These are phyloP conservation scores for Pleurotus platypus DNA, from an alignment of 768 basidiomycete genomes.

Conservation along the genomic window DNA sequence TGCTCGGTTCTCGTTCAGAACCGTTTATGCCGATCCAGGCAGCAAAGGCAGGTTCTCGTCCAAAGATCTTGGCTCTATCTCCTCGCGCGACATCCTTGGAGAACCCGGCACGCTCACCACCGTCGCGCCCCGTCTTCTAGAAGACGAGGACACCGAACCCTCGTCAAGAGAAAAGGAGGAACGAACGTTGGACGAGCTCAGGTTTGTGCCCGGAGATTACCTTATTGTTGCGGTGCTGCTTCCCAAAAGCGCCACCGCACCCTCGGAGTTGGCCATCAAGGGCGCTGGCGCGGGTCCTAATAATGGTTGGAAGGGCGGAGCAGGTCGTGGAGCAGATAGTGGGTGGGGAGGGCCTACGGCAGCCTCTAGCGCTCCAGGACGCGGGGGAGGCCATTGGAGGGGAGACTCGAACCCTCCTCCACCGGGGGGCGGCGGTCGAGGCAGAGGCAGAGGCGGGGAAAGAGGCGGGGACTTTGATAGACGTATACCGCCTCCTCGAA, in stretches of 20 bases:
- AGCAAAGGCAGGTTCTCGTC: slow-evolving; percentile 68
- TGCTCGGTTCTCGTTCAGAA: slow-evolving; percentile 77
- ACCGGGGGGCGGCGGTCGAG: slow-evolving; percentile 38
- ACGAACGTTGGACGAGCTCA: slow-evolving; percentile 72
- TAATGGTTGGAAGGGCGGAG: slow-evolving; percentile 29
- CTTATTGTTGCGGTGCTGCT: slow-evolving; percentile 69
- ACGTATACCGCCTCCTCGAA: slow-evolving; percentile 48
- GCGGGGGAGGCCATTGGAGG: slow-evolving; percentile 73
- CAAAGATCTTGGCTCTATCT: slow-evolving; percentile 80
- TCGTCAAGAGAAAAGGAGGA: slow-evolving; percentile 56
- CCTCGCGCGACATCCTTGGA: slow-evolving; percentile 81
- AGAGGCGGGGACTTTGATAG: slow-evolving; percentile 32
- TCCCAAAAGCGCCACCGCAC: slow-evolving; percentile 59
- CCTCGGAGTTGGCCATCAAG: slow-evolving; percentile 52
- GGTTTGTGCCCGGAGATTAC: slow-evolving; percentile 80
- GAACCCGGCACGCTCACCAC: slow-evolving; percentile 63
- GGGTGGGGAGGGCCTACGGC: slow-evolving; percentile 44
- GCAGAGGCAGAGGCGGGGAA: too few relatives aligned
- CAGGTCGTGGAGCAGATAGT: slow-evolving; percentile 36
- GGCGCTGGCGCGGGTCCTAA: slow-evolving; percentile 33
- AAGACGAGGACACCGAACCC: slow-evolving; percentile 37
- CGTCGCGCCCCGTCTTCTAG: slow-evolving; percentile 58
- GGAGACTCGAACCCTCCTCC: slow-evolving; percentile 57
- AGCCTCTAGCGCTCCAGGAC: slow-evolving; percentile 30
- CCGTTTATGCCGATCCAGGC: slow-evolving; percentile 72